Base-by-base conservation (phyloP, 1,284 basidiomycete genomes). In the Ceratobasidium papillatum region DNA sequence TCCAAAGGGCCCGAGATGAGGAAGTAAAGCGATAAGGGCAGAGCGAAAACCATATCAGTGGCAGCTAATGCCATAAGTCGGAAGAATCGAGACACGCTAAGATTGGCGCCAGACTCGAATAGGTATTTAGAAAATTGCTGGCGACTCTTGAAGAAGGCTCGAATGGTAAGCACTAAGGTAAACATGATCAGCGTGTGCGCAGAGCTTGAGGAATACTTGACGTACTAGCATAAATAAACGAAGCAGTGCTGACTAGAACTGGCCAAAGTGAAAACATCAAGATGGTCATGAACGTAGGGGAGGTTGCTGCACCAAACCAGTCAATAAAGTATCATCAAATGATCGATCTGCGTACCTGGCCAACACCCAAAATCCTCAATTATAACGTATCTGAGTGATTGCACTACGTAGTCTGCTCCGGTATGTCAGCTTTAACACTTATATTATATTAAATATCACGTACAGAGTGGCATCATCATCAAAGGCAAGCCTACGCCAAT, bases 381-480 rank as follows among this genome's bases (percentile, higher is more conserved):
- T 9, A 77, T 74, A 59, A 74, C 63, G 51, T 62, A 77, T 1
- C 76, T 71, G 41, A 69, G 69, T 7, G 54, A 63, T 54, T 77
- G 76, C 17, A 69, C 65, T 12, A 77, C 36, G n/a, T 52, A 62
- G 54, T 68, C 76, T 77, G 78, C n/a, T 22, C 80, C 78, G 59
- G 79, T 63, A 56, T 77, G 74, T 27, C 75, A 78, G 1, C 64
- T 32, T 19, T 25, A 19, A 9, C 27, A 11, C 45, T n/a, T 30
- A 1, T 2, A 3, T 19, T 8, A 27, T 12, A 2, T 19, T 27
- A 3, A 3, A 14, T 14, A n/a, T 14, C n/a, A 81, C 87, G 74
- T 78, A 90, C 89, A 86, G 51, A 90, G 79, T 34, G 82, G 78
- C 82, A 90, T 86, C 2, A 75, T 41, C 0, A 90, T 52, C 2